These are phyloP conservation scores for Favolaschia claudopus DNA, from an alignment of 768 basidiomycete genomes.

Conservation along the genomic window DNA sequence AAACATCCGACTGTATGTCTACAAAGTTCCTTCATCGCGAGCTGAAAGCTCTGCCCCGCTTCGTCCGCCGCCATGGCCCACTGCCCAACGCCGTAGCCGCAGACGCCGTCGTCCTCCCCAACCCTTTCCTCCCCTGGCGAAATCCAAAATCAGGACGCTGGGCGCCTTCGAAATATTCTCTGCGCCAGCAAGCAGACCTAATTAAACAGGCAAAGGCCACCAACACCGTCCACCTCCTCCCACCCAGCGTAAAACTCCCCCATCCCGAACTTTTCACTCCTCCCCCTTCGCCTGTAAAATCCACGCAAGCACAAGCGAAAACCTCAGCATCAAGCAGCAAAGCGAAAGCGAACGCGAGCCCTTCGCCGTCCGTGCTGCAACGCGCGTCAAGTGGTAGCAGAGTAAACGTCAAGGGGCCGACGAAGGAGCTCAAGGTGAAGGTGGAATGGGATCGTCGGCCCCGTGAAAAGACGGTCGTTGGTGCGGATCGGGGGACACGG, in stretches of 20 bases:
- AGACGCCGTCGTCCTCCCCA: conserved; percentile 48
- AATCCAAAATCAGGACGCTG: conserved; percentile 70
- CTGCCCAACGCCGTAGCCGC: conserved; percentile 36
- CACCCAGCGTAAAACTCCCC: conserved; percentile 69
- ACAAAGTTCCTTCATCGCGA: conserved; percentile 57
- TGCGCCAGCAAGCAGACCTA: conserved; percentile 80
- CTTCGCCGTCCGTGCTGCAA: neutral
- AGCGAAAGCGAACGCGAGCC: conserved; percentile 1
- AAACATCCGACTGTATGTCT: conserved; percentile 31
- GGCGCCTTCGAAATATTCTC: conserved; percentile 74
- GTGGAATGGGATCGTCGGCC: conserved; percentile 53
- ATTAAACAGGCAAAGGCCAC: conserved; percentile 71
- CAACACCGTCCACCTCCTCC: conserved; percentile 65
- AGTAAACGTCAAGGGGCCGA: neutral
- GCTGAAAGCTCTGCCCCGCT: conserved; percentile 45
- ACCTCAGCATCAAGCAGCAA: neutral
- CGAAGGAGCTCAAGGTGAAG: conserved; percentile 6
- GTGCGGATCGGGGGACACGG: conserved; percentile 64
- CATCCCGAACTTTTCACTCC: conserved; percentile 27
- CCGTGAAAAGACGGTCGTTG: conserved; percentile 49
- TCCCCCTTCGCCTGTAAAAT: conserved; percentile 4
- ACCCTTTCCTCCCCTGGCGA: conserved; percentile 75
- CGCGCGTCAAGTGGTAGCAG: neutral
- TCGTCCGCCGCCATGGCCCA: conserved; percentile 46
- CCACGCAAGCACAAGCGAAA: neutral